phyloP scores from a whole-genome alignment of 129 eudicot genomes.

The Lactuca sativa region DNA sequence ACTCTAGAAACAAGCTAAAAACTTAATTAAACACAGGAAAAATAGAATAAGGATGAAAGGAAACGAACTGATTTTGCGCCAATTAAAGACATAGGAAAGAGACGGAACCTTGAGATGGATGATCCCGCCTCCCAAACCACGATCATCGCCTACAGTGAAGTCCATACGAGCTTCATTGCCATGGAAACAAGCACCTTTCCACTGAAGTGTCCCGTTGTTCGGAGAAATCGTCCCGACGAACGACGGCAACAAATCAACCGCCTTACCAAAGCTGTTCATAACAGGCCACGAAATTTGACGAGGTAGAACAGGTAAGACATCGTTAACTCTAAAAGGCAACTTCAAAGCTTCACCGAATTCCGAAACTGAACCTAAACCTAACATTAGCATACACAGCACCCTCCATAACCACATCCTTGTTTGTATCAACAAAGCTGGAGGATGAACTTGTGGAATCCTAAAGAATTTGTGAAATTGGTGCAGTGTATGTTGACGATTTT shows the following conservation, averaged over 20 bases:
- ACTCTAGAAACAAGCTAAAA: background rate
- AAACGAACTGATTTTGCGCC: background rate
- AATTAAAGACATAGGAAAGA: background rate
- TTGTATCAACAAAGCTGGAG: background rate
- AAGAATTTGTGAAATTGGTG: slow-evolving; percentile 8
- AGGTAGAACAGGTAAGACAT: slow-evolving; percentile 85
- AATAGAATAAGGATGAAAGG: background rate
- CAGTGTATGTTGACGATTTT: slow-evolving; percentile 16
- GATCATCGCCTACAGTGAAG: slow-evolving; percentile 57
- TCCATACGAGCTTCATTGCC: slow-evolving; percentile 73
- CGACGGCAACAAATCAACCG: slow-evolving; percentile 93
- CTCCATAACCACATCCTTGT: slow-evolving; percentile 36
- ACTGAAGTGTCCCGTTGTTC: slow-evolving; percentile 45
- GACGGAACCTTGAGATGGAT: slow-evolving; percentile 65
- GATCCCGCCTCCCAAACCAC: slow-evolving; percentile 85
- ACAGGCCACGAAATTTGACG: slow-evolving; percentile 91
- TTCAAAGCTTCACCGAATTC: slow-evolving; percentile 62
- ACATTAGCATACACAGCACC: slow-evolving; percentile 30
- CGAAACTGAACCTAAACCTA: slow-evolving; percentile 47
- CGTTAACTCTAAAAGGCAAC: slow-evolving; percentile 66
- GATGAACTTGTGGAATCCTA: slow-evolving; percentile 11
- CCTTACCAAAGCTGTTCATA: slow-evolving; percentile 68
- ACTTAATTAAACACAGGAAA: background rate
- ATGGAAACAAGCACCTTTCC: slow-evolving; percentile 89
- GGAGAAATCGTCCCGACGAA: slow-evolving; percentile 87